A percentile compares a stretch with the other conserved stretches of the same genome.
Evolutionary conservation across 2,329 filamentous ascomycete genomes (phyloP).

Genomic region (Trichoderma guizhouense): DNA sequence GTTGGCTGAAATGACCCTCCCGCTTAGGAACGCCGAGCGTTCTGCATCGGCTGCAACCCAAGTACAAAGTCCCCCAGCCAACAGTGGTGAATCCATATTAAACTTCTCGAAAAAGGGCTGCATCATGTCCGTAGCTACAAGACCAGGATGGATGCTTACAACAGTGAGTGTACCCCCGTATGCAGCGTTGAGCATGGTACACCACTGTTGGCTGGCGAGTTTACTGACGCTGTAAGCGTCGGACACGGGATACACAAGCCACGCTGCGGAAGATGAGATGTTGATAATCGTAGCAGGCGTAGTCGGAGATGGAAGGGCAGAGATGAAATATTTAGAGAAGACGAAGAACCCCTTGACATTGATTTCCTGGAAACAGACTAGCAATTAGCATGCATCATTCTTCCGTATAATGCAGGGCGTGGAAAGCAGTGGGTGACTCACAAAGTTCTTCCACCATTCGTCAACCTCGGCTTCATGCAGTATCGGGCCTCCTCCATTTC

Average conservation of each 20-base stretch:
- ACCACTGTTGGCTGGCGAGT: constrained; percentile 7
- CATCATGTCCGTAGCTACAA: background rate
- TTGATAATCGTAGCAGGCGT: background rate
- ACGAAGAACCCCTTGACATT: background rate
- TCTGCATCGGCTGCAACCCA: background rate
- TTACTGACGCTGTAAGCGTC: constrained; percentile 5
- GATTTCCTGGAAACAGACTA: background rate
- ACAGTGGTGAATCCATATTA: background rate
- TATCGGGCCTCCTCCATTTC: background rate
- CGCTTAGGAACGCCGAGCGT: background rate
- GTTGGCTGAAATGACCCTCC: background rate
- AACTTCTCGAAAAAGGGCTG: background rate
- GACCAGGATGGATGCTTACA: constrained; percentile 2
- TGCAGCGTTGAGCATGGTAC: background rate
- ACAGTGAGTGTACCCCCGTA: background rate
- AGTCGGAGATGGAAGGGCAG: background rate
- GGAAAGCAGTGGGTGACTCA: background rate
- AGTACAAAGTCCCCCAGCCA: background rate
- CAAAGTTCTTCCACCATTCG: constrained; percentile 3
- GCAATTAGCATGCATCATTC: background rate
- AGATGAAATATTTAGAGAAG: background rate
- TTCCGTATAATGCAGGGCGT: background rate
- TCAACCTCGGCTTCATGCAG: background rate
- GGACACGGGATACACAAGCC: background rate
- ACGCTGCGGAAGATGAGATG: background rate